A percentile compares a stretch with the other conserved stretches of the same genome.
Evolutionary conservation across 1,284 basidiomycete species (phyloP).

Genomic region (Meripilus lineatus): DNA sequence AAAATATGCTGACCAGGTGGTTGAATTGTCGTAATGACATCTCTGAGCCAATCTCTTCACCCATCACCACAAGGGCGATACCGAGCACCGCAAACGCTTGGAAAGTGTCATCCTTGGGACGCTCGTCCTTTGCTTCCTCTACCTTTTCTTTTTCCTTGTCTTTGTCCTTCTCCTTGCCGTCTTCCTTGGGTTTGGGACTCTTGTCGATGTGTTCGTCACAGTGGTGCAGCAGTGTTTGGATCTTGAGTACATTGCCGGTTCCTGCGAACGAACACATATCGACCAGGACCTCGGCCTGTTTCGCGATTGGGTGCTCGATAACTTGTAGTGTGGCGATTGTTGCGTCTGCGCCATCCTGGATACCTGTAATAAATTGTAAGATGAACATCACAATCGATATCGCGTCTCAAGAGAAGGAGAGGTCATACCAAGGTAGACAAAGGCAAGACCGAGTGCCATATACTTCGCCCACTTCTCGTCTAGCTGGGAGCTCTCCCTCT

Average conservation of each 20-base stretch:
- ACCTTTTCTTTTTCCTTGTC: conserved; percentile 54
- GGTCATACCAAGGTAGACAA: conserved; percentile 85
- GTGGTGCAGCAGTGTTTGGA: conserved; percentile 90
- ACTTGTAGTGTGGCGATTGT: conserved; percentile 95
- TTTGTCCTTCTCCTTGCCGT: conserved; percentile 49
- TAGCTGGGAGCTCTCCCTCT: conserved; percentile 71
- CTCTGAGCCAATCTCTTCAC: conserved; percentile 96
- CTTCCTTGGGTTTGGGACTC: conserved; percentile 49
- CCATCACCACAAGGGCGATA: conserved; percentile 95
- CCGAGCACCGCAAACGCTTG: conserved; percentile 94
- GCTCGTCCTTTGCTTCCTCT: conserved; percentile 41
- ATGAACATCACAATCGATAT: background rate
- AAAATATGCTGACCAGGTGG: conserved; percentile 64
- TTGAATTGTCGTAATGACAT: conserved; percentile 96
- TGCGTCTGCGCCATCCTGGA: conserved; percentile 90
- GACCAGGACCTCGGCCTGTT: conserved; percentile 89
- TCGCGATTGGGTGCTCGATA: conserved; percentile 90
- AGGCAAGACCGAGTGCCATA: conserved; percentile 85
- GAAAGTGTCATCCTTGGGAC: conserved; percentile 72
- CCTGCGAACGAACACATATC: conserved; percentile 95
- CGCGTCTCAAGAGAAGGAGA: background rate
- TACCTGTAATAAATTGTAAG: no score
- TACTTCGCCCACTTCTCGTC: conserved; percentile 94
- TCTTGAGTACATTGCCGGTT: conserved; percentile 92
- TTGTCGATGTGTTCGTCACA: conserved; percentile 88